Percentiles rank a stretch among this genome's conserved stretches.
These are phyloP conservation scores for Coemansia reversa DNA, from an alignment of 192 early-diverging fungal genomes.

Conservation along the genomic window DNA sequence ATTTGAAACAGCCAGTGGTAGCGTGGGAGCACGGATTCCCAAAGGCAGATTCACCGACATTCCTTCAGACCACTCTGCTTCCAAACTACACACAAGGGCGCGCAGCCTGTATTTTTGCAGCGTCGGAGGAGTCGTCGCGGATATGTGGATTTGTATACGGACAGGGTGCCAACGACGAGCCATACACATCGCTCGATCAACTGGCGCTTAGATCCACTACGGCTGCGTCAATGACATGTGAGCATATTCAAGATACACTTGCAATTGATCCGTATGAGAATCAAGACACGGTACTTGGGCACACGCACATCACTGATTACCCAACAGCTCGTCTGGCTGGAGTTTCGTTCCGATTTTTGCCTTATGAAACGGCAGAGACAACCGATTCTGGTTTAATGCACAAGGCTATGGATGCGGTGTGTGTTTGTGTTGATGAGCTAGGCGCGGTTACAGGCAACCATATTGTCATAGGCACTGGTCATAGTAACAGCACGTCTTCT, in stretches of 20 bases:
- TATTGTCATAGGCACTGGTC: slow-evolving; percentile 3
- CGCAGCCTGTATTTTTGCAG: slow-evolving; percentile 22
- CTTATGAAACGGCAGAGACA: background rate
- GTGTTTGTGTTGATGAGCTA: slow-evolving; percentile 26
- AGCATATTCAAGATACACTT: slow-evolving; percentile 24
- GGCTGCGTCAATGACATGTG: background rate
- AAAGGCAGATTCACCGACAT: slow-evolving; percentile 22
- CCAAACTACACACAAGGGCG: slow-evolving; percentile 13
- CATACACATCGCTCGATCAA: slow-evolving; percentile 35
- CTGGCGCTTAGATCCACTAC: slow-evolving; percentile 21
- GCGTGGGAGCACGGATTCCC: slow-evolving; percentile 24
- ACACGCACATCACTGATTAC: slow-evolving; percentile 16
- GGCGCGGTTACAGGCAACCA: slow-evolving; percentile 27
- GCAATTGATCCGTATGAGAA: slow-evolving; percentile 31
- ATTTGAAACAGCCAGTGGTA: slow-evolving; percentile 30
- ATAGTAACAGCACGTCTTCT: background rate
- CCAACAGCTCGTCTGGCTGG: slow-evolving; percentile 24
- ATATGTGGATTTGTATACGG: slow-evolving; percentile 27
- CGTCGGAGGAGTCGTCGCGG: slow-evolving; percentile 20
- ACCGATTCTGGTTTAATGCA: background rate
- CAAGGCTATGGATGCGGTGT: slow-evolving; percentile 4
- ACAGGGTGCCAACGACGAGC: slow-evolving; percentile 21
- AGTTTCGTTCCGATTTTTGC: slow-evolving; percentile 7
- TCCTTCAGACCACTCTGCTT: slow-evolving; percentile 18
- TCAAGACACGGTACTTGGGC: slow-evolving; percentile 15